A percentile compares a stretch with the other conserved stretches of the same genome.
phyloP scores from a whole-genome alignment of 2,329 filamentous ascomycete species.

The Aspergillus sp. region DNA sequence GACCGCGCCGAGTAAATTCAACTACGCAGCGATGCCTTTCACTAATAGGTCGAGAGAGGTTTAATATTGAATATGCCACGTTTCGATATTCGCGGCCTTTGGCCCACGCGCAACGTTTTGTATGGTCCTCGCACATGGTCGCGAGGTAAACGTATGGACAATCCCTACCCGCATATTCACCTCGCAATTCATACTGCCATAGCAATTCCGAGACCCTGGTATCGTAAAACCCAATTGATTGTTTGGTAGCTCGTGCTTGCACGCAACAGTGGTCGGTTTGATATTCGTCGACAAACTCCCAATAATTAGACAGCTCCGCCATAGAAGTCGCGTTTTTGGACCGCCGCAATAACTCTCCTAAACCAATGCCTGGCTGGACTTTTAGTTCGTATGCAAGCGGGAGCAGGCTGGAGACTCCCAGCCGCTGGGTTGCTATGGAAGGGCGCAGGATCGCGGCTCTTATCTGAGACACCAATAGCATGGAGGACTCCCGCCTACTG shows the following conservation, averaged over 20 bases:
- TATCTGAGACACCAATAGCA: slow-evolving; percentile 22
- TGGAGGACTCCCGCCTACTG: slow-evolving; percentile 11
- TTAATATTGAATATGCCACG: slow-evolving; percentile 57
- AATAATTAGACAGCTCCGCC: slow-evolving; percentile 24
- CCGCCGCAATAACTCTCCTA: slow-evolving; percentile 33
- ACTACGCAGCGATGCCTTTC: slow-evolving; percentile 23
- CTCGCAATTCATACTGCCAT: slow-evolving; percentile 40
- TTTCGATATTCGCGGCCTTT: slow-evolving; percentile 52
- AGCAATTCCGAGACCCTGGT: slow-evolving; percentile 53
- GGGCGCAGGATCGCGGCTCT: slow-evolving; percentile 40
- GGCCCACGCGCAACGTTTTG: slow-evolving; percentile 59
- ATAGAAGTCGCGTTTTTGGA: slow-evolving; percentile 24
- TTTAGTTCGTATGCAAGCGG: slow-evolving; percentile 43
- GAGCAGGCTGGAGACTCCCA: slow-evolving; percentile 35
- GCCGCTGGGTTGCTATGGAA: slow-evolving; percentile 28
- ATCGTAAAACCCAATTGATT: slow-evolving; percentile 39
- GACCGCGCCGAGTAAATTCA: slow-evolving; percentile 40
- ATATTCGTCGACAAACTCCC: slow-evolving; percentile 39
- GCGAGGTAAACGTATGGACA: slow-evolving; percentile 61
- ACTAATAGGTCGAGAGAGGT: slow-evolving; percentile 30
- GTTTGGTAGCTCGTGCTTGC: neutral
- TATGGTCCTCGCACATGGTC: slow-evolving; percentile 58
- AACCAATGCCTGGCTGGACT: slow-evolving; percentile 26
- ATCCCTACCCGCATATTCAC: slow-evolving; percentile 18
- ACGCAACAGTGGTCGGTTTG: slow-evolving; percentile 15